Percentiles rank a stretch among this genome's conserved stretches.
Evolutionary conservation across 2,329 filamentous ascomycete species (phyloP).

Genomic region (Alternaria postmessia): DNA sequence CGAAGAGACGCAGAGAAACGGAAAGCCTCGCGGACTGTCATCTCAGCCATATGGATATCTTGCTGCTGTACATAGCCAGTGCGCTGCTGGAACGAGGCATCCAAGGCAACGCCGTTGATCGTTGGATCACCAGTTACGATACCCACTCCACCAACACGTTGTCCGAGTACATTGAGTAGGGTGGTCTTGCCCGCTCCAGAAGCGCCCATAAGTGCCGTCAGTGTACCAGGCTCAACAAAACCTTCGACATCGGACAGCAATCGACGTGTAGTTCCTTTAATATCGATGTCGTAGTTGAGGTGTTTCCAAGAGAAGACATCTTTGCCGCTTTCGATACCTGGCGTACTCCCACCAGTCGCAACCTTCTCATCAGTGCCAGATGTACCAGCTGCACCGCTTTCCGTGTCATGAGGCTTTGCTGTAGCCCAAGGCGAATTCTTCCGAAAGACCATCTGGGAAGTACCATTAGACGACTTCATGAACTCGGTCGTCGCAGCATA

Average conservation of each 20-base stretch:
- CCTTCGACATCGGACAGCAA: slow-evolving; percentile 66
- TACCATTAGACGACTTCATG: slow-evolving; percentile 36
- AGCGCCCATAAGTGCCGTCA: slow-evolving; percentile 76
- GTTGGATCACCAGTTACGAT: slow-evolving; percentile 76
- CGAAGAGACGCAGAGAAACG: slow-evolving; percentile 82
- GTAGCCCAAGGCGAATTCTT: neutral
- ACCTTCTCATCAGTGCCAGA: neutral
- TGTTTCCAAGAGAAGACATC: slow-evolving; percentile 41
- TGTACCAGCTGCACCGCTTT: neutral
- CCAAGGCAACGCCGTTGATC: slow-evolving; percentile 71
- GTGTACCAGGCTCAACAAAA: slow-evolving; percentile 87
- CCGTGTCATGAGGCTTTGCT: neutral
- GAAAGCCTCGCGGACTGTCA: slow-evolving; percentile 73
- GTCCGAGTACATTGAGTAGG: slow-evolving; percentile 80
- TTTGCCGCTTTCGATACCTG: neutral
- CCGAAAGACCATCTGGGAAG: slow-evolving; percentile 47
- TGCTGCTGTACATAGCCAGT: slow-evolving; percentile 65
- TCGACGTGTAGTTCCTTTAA: slow-evolving; percentile 61
- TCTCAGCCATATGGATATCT: slow-evolving; percentile 65
- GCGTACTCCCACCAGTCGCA: neutral
- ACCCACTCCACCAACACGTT: slow-evolving; percentile 77
- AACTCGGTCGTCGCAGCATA: slow-evolving; percentile 24
- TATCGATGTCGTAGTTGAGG: slow-evolving; percentile 75
- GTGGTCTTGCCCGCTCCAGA: slow-evolving; percentile 85
- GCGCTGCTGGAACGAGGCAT: slow-evolving; percentile 83